Evolutionary conservation across 805 yeast species (phyloP).

Genomic region (Citeromyces matritensis): DNA sequence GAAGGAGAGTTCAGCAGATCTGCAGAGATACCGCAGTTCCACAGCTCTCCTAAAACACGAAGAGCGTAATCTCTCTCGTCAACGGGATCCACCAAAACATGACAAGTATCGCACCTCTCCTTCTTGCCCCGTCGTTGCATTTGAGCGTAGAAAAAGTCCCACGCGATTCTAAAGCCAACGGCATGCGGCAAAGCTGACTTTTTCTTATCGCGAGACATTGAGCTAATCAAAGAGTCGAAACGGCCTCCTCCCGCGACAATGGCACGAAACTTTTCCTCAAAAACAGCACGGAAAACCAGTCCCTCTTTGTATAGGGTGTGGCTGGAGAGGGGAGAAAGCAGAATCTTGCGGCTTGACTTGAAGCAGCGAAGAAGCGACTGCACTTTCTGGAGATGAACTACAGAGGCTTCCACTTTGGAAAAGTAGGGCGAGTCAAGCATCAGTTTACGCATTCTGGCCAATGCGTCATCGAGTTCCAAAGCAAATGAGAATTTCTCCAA

Average conservation of each 20-base stretch:
- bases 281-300: slow-evolving; percentile 77
- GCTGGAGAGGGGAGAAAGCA: slow-evolving; percentile 70
- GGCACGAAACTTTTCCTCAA: slow-evolving; percentile 35
- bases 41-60: slow-evolving; percentile 32
- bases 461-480: slow-evolving; percentile 51
- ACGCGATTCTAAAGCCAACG: slow-evolving; percentile 79
- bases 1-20: slow-evolving; percentile 53
- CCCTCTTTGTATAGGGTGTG: slow-evolving; percentile 77
- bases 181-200: slow-evolving; percentile 30
- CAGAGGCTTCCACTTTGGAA: slow-evolving; percentile 42
- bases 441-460: slow-evolving; percentile 43
- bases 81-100: slow-evolving; percentile 6
- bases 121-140: slow-evolving; percentile 23
- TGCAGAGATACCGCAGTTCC: slow-evolving; percentile 71
- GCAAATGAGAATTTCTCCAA: slow-evolving; percentile 68
- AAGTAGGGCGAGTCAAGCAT: slow-evolving; percentile 64
- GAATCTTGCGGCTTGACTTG: slow-evolving; percentile 41
- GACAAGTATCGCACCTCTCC: too few species aligned
- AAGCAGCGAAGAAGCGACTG: slow-evolving; percentile 35
- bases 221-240: slow-evolving; percentile 59
- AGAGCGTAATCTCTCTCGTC: slow-evolving; percentile 17
- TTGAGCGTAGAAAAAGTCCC: slow-evolving; percentile 44
- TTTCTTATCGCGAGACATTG: slow-evolving; percentile 37
- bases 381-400: slow-evolving; percentile 48
- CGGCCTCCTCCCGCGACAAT: slow-evolving; percentile 89